Percentiles rank a stretch among this genome's conserved stretches.
phyloP scores from a whole-genome alignment of 2,329 filamentous ascomycete genomes.

The Penicillium sp. region DNA sequence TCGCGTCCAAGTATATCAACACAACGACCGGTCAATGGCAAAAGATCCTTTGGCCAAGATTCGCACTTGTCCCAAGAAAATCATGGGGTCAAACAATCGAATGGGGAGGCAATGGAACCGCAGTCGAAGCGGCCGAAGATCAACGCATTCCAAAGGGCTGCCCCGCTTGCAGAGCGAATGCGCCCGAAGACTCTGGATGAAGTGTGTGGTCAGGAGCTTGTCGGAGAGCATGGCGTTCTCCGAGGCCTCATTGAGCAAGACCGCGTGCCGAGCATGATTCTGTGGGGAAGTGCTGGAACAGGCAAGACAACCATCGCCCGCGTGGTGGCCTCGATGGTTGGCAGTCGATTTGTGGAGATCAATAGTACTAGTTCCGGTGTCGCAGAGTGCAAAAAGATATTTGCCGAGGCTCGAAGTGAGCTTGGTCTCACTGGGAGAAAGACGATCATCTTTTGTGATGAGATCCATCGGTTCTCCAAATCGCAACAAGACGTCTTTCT shows the following conservation, averaged over 20 bases:
- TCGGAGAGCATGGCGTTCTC: slow-evolving; percentile 80
- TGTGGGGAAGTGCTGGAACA: slow-evolving; percentile 64
- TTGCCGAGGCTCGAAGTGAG: slow-evolving; percentile 80
- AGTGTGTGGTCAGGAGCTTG: slow-evolving; percentile 87
- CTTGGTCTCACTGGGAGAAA: slow-evolving; percentile 77
- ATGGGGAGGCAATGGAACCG: slow-evolving; percentile 39
- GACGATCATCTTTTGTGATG: slow-evolving; percentile 97
- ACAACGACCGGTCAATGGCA: slow-evolving; percentile 31
- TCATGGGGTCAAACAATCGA: slow-evolving; percentile 26
- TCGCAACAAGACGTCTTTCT: slow-evolving; percentile 94
- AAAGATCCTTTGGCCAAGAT: slow-evolving; percentile 35
- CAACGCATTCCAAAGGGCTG: slow-evolving; percentile 65
- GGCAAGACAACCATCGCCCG: slow-evolving; percentile 74
- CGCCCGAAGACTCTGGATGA: slow-evolving; percentile 80
- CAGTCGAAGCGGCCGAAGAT: slow-evolving; percentile 67
- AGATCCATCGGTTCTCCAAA: slow-evolving; percentile 91
- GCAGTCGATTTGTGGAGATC: slow-evolving; percentile 89
- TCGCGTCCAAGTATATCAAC: slow-evolving; percentile 25
- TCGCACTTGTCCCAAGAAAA: slow-evolving; percentile 23
- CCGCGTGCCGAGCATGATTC: slow-evolving; percentile 88
- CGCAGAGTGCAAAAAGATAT: slow-evolving; percentile 88
- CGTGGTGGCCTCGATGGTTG: slow-evolving; percentile 80
- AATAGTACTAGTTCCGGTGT: slow-evolving; percentile 90
- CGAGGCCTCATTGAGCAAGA: slow-evolving; percentile 83
- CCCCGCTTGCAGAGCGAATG: slow-evolving; percentile 92